phyloP scores from a whole-genome alignment of 2,329 filamentous ascomycete genomes.

The Talaromyces sp. region DNA sequence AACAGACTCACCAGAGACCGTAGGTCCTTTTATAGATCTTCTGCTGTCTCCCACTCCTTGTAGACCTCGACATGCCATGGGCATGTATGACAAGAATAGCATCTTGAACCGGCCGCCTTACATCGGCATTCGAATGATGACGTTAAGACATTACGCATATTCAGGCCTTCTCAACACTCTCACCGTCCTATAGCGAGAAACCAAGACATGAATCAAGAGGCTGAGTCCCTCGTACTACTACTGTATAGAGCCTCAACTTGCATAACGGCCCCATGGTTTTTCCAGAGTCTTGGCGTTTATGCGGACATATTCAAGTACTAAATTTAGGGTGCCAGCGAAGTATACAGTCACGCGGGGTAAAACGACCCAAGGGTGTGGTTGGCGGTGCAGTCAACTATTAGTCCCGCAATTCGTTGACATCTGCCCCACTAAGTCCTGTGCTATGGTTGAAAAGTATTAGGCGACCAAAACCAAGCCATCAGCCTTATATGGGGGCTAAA shows the following conservation, averaged over 20 bases:
- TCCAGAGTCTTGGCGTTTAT: background rate
- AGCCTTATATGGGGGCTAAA: background rate
- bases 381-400: slow-evolving; percentile 1
- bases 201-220: background rate
- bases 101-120: background rate
- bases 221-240: background rate
- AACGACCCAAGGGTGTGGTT: slow-evolving; percentile 1
- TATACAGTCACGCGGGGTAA: background rate
- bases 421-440: slow-evolving; percentile 1
- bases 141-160: background rate
- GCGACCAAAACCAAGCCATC: background rate
- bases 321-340: background rate
- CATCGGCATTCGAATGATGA: background rate
- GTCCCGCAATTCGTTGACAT: slow-evolving; percentile 6
- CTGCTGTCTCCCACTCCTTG: too few species aligned
- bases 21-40: background rate
- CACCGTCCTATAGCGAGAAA: background rate
- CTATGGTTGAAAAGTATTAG: slow-evolving; percentile 3
- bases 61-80: background rate
- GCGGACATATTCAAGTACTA: background rate
- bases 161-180: background rate
- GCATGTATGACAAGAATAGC: background rate
- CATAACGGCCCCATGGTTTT: background rate
- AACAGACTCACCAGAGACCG: background rate
- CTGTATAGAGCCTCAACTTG: background rate